Percentiles rank a stretch among this genome's conserved stretches.
Evolutionary conservation across 108 stramenopile genomes (phyloP).

Genomic region (Craspedostauros australis): DNA sequence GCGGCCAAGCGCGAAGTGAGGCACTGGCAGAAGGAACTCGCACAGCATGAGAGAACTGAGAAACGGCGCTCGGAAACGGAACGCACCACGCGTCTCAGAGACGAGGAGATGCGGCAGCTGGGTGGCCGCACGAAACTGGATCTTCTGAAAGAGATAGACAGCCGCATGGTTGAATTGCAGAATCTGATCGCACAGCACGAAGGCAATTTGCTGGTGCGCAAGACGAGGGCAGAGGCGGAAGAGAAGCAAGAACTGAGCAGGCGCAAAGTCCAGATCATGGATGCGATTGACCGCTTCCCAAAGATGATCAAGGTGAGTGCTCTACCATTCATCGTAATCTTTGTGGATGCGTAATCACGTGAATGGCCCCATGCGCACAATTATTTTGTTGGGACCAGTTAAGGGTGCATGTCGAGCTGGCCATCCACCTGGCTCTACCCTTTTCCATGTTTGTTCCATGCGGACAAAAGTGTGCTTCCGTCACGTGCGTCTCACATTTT

Average conservation of each 20-base stretch:
- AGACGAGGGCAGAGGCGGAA: constrained; percentile 1
- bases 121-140: constrained; percentile 17
- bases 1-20: constrained; percentile 12
- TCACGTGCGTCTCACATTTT: too few species aligned
- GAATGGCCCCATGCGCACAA: too few species aligned
- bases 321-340: too few species aligned
- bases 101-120: constrained; percentile 14
- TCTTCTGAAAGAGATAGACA: constrained; percentile 29
- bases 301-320: constrained; percentile 23
- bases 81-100: neutral
- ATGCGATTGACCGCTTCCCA: constrained; percentile 37
- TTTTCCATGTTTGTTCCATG: too few species aligned
- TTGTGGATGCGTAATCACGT: too few species aligned
- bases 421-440: too few species aligned
- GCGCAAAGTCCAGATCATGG: constrained; percentile 27
- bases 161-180: constrained; percentile 10
- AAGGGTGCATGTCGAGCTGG: too few species aligned
- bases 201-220: neutral
- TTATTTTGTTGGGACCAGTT: too few species aligned
- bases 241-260: constrained; percentile 4
- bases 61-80: neutral
- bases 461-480: too few species aligned
- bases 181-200: constrained; percentile 4
- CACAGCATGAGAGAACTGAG: neutral
- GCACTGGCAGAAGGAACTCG: constrained; percentile 12